Percentiles rank a stretch among this genome's conserved stretches.
Evolutionary conservation across 129 eudicot genomes (phyloP).

Genomic region (Chrysanthemum makinoi): DNA sequence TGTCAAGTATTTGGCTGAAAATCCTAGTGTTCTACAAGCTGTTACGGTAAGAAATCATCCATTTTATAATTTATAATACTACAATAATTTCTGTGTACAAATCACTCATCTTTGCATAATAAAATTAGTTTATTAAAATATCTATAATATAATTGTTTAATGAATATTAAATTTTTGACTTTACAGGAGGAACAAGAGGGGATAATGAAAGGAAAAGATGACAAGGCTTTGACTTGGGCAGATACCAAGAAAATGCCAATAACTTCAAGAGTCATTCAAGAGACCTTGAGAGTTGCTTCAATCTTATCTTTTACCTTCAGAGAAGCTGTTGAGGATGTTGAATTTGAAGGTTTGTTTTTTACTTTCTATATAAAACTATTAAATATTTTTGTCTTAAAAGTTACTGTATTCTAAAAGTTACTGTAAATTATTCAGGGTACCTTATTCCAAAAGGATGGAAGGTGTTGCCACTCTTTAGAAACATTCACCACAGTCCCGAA

Average conservation of each 20-base stretch:
- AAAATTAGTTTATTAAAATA: no score
- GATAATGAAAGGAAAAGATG: constrained; percentile 60
- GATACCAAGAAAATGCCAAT: constrained; percentile 91
- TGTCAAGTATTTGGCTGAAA: constrained; percentile 80
- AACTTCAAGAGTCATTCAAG: constrained; percentile 91
- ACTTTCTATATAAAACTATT: neutral
- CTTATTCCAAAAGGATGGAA: constrained; percentile 99
- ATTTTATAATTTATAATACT: no score
- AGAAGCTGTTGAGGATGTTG: constrained; percentile 99
- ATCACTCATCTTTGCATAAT: no score
- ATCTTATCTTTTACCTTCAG: constrained; percentile 91
- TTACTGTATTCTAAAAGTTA: neutral
- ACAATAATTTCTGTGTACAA: neutral
- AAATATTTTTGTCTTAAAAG: neutral
- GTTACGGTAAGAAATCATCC: constrained; percentile 63
- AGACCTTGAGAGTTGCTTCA: constrained; percentile 96
- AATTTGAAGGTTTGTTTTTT: constrained; percentile 68
- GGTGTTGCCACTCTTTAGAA: constrained; percentile 89
- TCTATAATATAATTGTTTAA: neutral
- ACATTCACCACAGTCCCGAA: constrained; percentile 91
- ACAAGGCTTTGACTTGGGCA: constrained; percentile 60
- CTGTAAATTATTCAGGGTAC: constrained; percentile 52
- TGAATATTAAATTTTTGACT: constrained; percentile 21
- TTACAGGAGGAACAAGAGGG: constrained; percentile 90
- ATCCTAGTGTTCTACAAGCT: constrained; percentile 76